Base-by-base conservation (phyloP, 371 early-diverging fungal genomes). In the Fennellomyces sp. region DNA sequence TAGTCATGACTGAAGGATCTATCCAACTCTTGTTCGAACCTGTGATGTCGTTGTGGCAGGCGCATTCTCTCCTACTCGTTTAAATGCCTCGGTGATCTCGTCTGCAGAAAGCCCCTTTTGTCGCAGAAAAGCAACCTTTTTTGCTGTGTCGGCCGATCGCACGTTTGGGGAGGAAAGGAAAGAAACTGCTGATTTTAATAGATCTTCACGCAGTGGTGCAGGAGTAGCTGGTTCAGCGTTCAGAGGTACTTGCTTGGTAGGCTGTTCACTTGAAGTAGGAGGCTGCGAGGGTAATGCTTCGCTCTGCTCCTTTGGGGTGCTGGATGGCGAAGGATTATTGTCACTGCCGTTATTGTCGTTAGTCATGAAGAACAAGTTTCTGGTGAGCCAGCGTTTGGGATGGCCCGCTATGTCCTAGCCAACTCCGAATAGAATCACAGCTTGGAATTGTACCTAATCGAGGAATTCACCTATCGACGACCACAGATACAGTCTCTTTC, bases 101-200 rank as follows among this genome's bases (percentile, higher is more conserved):
- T 66, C 68, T 48, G 73, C 58, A 15, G 72, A 82, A 50, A 88
- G 61, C 10, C 87, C 87, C 52, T 88, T 88, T 52, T 84, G 82
- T 56, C 80, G 73, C 58, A 88, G 65, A 63, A 86, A 86, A 31
- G 82, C 81, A 47, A 80, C 64, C 73, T 88, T 88, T 53, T 86
- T 88, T 5, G 67, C 69, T 25, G 73, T 77, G 10, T 82, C 81
- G 3, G 86, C 84, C 5, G 82, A 76, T 35, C 71, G 78, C 1
- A 86, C 84, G 30, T 78, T 84, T 31, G 86, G 79, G 4, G 84
- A 82, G 17, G 80, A 76, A 41, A 88, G 58, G 61, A 88, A 86
- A 10, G 80, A 73, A 0, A 85, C 75, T 6, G 87, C 88, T 28
- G 73, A 66, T 23, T 81, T 76, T n/a, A 88, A 58, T 65, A 84